Base-by-base conservation (phyloP, 371 early-diverging fungal species). In the Mucor lusitanicus region DNA sequence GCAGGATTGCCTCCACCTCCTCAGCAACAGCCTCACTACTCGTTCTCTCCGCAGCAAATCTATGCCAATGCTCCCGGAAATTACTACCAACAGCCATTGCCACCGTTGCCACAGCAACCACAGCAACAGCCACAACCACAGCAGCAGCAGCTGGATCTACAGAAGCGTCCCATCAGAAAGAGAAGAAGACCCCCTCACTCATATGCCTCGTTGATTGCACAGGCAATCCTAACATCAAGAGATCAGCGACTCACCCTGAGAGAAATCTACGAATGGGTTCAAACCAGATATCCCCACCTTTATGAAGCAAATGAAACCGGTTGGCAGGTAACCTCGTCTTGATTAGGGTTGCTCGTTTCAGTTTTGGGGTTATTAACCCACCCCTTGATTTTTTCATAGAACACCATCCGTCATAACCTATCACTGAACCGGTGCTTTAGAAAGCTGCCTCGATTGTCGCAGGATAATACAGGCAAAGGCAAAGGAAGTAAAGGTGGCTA, bases 381-480 rank as follows among this genome's bases (percentile, higher is more conserved):
- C n/a, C 7, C 33, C 33, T 33, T 33, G 33, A 33, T 6, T 33
- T 33, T 17, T 39, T 6, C 23, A 27, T 28, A 92, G 78, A 93
- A 93, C 76, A 88, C 91, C 0, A 91, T 93, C 19, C 79, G 94
- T 7, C 94, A 93, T 78, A 93, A 93, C 68, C 79, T 94, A 33
- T 91, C 90, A 13, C 70, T 92, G 48, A 93, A 92, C 63, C 78
- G 80, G 60, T 65, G 62, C 55, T 61, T 75, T 70, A 74, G 83
- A 48, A 92, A 92, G 65, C 79, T 91, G 28, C 92, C 92, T 7
- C 79, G 91, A 30, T 80, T 85, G 25, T 80, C 84, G 17, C 67
- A 79, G 27, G 71, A 76, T 53, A 71, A 63, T 21, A 53, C 65
- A 6, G 68, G 58, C 19, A 75, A 72, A 54, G 65, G 65, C 25